Percentiles rank a stretch among this genome's conserved stretches.
Evolutionary conservation across 2,329 filamentous ascomycete genomes (phyloP).

Genomic region (Tolypocladium nubicola): DNA sequence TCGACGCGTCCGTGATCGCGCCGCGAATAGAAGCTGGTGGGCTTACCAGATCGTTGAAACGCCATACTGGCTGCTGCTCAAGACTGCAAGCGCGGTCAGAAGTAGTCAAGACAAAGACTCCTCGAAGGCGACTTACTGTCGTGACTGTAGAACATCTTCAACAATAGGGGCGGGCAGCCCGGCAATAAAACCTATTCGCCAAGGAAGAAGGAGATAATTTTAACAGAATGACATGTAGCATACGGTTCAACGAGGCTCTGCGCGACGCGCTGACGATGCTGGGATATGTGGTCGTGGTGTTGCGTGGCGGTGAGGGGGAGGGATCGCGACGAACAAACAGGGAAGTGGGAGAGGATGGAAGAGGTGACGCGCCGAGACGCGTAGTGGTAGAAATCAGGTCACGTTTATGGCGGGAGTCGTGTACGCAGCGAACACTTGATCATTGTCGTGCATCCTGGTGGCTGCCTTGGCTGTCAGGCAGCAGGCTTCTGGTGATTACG

Average conservation of each 20-base stretch:
- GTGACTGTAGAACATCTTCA: constrained; percentile 85
- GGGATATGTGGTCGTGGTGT: neutral
- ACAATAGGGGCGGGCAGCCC: neutral
- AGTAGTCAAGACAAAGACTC: neutral
- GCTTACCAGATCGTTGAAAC: constrained; percentile 87
- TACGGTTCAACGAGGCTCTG: neutral
- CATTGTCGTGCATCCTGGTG: neutral
- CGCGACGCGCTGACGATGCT: neutral
- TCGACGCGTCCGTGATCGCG: neutral
- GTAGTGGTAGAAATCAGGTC: neutral
- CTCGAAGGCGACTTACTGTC: constrained; percentile 53
- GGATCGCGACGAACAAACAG: neutral
- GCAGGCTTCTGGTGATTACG: neutral
- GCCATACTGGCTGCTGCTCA: constrained; percentile 79
- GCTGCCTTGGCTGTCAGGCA: neutral
- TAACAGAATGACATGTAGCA: neutral
- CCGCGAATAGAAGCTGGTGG: neutral
- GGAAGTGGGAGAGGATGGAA: neutral
- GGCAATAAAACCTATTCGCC: neutral
- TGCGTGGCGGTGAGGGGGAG: neutral
- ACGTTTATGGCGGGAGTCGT: neutral
- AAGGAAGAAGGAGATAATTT: neutral
- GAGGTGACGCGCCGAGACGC: constrained; percentile 2
- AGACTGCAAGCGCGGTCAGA: constrained; percentile 40
- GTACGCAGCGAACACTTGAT: neutral